A percentile compares a stretch with the other conserved stretches of the same genome.
Conservation (phyloP, 192 early-diverging fungal genomes). For the Piromyces finnis region DNA sequence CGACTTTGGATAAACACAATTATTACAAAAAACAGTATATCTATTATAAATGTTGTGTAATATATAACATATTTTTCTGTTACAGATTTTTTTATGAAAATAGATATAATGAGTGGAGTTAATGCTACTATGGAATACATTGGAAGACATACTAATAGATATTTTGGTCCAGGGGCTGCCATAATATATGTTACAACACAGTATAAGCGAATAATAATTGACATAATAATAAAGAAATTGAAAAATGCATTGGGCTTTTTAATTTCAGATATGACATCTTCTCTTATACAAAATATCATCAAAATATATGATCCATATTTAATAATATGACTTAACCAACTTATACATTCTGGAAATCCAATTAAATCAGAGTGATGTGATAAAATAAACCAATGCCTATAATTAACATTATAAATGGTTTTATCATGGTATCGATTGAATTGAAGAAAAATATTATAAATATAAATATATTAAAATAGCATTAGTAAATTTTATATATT, state of each 20-base stretch:
- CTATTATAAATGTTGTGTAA: neutral
- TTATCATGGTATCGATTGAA: too few relatives aligned
- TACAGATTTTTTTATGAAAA: neutral
- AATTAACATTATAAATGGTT: too few relatives aligned
- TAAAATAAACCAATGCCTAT: neutral
- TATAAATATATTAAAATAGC: too few relatives aligned
- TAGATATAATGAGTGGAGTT: neutral
- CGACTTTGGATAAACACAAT: neutral
- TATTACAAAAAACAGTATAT: neutral
- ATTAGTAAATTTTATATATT: too few relatives aligned
- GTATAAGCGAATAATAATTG: neutral
- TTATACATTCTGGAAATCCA: neutral
- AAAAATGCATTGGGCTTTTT: neutral
- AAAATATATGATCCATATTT: neutral
- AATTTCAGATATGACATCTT: neutral
- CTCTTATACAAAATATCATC: neutral
- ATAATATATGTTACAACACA: neutral
- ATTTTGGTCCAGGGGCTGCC: neutral
- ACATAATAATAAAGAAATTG: neutral
- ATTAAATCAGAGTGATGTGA: neutral
- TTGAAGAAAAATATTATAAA: too few relatives aligned
- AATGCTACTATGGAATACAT: neutral
- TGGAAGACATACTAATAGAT: neutral
- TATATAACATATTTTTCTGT: neutral
- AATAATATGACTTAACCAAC: neutral